Evolutionary conservation across 257 asterid species (phyloP).

Genomic region (Osmanthus fragrans): DNA sequence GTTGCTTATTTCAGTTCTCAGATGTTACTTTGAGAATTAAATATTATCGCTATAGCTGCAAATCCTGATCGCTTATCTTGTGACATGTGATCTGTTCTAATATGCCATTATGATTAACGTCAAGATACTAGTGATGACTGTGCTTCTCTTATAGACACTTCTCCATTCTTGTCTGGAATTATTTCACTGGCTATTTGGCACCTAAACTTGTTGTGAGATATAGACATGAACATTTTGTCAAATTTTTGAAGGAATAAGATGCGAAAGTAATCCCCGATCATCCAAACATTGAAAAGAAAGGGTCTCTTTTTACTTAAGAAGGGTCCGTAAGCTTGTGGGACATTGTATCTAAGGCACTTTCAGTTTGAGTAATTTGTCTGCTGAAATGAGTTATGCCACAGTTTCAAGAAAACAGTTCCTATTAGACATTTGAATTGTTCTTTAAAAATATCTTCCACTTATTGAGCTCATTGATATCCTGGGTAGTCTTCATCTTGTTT

Average conservation of each 20-base stretch:
- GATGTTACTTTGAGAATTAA: not conserved
- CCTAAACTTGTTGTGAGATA: not conserved
- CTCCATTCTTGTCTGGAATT: not conserved
- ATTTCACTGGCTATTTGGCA: not conserved
- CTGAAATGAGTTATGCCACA: not conserved
- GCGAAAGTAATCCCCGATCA: too few relatives aligned
- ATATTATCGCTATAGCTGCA: not conserved
- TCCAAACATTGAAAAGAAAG: not conserved
- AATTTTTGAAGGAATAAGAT: not conserved
- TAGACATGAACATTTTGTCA: not conserved
- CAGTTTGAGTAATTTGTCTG: not conserved
- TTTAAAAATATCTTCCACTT: not conserved
- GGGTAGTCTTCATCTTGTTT: not conserved
- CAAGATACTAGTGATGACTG: not conserved
- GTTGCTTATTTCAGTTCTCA: not conserved
- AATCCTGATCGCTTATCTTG: not conserved
- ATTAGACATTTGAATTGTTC: constrained; percentile 2
- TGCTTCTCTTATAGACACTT: not conserved
- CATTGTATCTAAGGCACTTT: not conserved
- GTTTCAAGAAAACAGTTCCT: not conserved
- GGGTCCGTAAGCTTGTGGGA: not conserved
- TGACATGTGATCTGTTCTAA: not conserved
- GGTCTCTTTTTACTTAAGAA: not conserved
- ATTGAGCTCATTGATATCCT: not conserved
- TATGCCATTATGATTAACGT: not conserved